Base-by-base conservation (phyloP, 345 rosid genomes). In the sweet orange (Citrus sinensis) region DNA sequence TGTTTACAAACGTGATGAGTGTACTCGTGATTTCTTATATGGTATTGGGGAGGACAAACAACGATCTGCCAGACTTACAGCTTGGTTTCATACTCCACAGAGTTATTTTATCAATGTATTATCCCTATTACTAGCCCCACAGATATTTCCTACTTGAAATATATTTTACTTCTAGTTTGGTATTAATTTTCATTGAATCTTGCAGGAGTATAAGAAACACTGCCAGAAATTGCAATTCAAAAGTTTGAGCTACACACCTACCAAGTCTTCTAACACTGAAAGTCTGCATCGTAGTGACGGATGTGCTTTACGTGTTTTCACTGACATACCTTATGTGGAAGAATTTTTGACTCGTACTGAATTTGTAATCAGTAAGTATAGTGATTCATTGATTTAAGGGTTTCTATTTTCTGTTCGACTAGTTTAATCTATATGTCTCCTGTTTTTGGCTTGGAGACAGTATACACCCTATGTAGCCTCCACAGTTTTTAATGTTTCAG, bases 21-120 rank as follows among this genome's bases (percentile, higher is more conserved):
- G 98, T 87, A 89, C 89, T 71, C 93, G 95, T 76, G 97, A 95
- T 88, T 95, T 86, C 79, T 90, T 93, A 39, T 81, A 83, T 81
- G 98, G 98, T 76, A 90, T 95, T 78, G 93, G 93, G n/a, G 98
- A 95, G 87, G 97, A 92, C 80, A 92, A 90, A 77, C 99, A 93
- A 54, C 93, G 95, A 25, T 95, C 99, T 71, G 91, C 97, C 70
- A 86, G 99, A 85, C 93, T 95, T 73, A 91, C 95, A 30, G 98
- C 98, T 74, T 94, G 95, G 94, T 95, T 95, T 83, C 87, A 88
- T 17, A 91, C 99, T 49, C 98, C 97, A 29, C 86, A 92, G 75
- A 85, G 81, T 74, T 95, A 90, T 82, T 95, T 93, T 83, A 87
- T 92, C 75, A 82, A 90, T 76, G 99, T 93, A 90, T 24, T 55